Evolutionary conservation across 148 eudicot species (phyloP), one percentile per base, ranked within the genome.

Genomic region (Gaultheria prostrata): DNA sequence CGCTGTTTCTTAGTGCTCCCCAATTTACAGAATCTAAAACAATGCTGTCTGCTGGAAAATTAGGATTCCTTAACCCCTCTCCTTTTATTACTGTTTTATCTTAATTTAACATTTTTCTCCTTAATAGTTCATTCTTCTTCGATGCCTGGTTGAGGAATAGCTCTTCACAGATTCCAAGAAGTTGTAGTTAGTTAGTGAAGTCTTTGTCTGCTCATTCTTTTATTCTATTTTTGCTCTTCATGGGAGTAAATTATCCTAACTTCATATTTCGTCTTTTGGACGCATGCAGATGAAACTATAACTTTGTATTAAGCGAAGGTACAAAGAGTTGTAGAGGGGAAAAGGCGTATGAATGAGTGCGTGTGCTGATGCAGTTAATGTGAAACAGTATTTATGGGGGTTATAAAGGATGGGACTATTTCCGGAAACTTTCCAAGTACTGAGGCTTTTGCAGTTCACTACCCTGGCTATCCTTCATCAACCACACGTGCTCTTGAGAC

Each of bases 381-480:
- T 77, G 45, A 50, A 51, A 51, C 39, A 13, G 45, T 45, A 50
- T 17, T 28, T 77, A 96, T 96, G 98, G 95, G 95, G 26, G 83
- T 90, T 17, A 92, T 96, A 28, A 82, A 93, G 85, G 94, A 93
- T 1, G 99, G 98, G 46, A 87, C 91, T 48, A 87, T 88, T 26
- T 88, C 90, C 3, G 98, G 99, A 50, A 35, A 77, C 43, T 85
- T 94, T 28, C 97, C 98, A 13, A 90, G 91, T 70, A 77, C 84
- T 18, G 86, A 87, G 76, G 84, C 80, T 65, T 94, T 97, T 87
- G 95, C 92, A 20, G 92, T 97, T 90, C 91, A 93, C 84, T 94
- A 97, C 82, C 98, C 99, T 70, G 97, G 93, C 26, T 97, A 97
- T 78, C 95, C 99, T 86, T 94, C 97, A 43, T 92, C 98, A 6